Base-by-base conservation (phyloP, 495 filamentous ascomycete genomes). In the Penicillium daleae region DNA sequence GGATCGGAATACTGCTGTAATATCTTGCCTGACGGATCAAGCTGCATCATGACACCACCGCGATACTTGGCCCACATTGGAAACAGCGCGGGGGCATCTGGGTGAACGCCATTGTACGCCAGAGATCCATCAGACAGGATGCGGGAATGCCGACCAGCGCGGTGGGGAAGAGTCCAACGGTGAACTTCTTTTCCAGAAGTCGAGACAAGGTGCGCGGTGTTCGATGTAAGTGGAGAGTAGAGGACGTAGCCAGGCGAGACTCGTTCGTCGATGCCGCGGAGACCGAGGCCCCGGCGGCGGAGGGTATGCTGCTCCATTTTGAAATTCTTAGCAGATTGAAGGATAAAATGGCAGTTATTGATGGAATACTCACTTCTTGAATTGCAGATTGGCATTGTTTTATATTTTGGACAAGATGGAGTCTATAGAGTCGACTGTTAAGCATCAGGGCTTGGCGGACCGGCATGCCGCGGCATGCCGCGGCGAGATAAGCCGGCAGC, bases 41-140 rank as follows among this genome's bases (percentile, higher is more conserved):
- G 63, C 56, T 82, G 66, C 40, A 72, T 71, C 80, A 82, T 82
- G 2, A 76, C 61, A 2, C 79, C 80, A 22, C 79, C 79, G 15
- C 79, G 67, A 52, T 82, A 82, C 51, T 82, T 82, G 35, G 74
- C 66, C 70, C 73, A 82, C 59, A 81, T 70, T 13, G 78, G 78
- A 59, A 82, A 82, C 3, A 75, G 71, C 10, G 50, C 56, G 2
- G 80, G 78, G 10, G 74, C 68, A 26, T 75, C 72, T 1, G 78
- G 75, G 56, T 78, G 79, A 1, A 75, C 73, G 40, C 71, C 75
- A 61, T 82, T 81, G 67, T 74, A 77, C 33, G 80, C 80, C 10
- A 82, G 73, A 31, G 71, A 78, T 5, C 80, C 78, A 54, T 77
- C 72, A 12, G 71, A 69, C 8, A 81, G 76, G 48, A 82, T 72